phyloP scores from a whole-genome alignment of 352 stramenopile species.

The Globisporangium ultimum region DNA sequence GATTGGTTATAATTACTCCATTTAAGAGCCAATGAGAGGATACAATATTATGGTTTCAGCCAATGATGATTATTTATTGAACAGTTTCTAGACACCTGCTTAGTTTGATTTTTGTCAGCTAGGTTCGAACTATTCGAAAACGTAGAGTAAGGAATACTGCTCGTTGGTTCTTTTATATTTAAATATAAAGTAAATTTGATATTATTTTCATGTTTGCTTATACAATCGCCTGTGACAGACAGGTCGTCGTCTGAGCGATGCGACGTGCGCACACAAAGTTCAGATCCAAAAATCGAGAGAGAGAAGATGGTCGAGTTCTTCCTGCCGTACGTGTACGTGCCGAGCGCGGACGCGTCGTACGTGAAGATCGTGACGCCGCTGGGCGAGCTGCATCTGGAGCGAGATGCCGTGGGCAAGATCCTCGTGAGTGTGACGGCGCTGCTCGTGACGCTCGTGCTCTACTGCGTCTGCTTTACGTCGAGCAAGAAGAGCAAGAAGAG shows the following conservation, averaged over 20 bases:
- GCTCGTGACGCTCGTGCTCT: slow-evolving; percentile 30
- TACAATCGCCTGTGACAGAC: too few relatives aligned
- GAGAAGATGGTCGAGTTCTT: slow-evolving; percentile 30
- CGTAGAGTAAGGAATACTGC: too few relatives aligned
- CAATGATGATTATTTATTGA: not conserved
- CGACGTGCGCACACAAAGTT: not conserved
- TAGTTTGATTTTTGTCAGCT: too few relatives aligned
- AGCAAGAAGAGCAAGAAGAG: slow-evolving; percentile 8
- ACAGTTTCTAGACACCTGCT: too few relatives aligned
- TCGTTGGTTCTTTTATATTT: too few relatives aligned
- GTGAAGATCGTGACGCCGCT: slow-evolving; percentile 71
- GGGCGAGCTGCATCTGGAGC: slow-evolving; percentile 59
- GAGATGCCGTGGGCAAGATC: slow-evolving; percentile 41
- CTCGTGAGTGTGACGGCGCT: slow-evolving; percentile 27
- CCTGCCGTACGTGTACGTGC: slow-evolving; percentile 74
- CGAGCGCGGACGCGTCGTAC: slow-evolving; percentile 48
- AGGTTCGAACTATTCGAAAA: too few relatives aligned
- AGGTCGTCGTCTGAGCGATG: too few relatives aligned
- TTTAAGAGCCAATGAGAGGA: not conserved
- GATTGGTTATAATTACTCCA: not conserved
- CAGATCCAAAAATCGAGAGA: slow-evolving; percentile 1
- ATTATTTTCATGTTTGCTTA: too few relatives aligned
- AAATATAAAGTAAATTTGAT: too few relatives aligned
- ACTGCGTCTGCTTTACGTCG: slow-evolving; percentile 12
- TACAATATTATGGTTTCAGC: not conserved